Evolutionary conservation across 164 flowering plant genomes (phyloP).

Genomic region (Tetracentron sinense): DNA sequence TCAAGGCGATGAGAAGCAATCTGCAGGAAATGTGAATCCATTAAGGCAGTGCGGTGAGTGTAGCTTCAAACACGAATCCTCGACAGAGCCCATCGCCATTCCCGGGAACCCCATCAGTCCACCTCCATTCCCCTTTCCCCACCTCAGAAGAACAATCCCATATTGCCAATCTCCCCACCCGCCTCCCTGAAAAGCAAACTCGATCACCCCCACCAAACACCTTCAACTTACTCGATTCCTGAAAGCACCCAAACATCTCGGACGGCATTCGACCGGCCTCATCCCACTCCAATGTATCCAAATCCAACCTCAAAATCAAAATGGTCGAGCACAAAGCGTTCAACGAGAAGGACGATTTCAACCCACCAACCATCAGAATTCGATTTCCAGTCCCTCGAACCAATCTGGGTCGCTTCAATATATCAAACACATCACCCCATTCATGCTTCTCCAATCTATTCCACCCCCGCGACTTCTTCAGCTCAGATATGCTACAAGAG

Average conservation of each 20-base stretch:
- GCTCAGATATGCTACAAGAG: constrained; percentile 27
- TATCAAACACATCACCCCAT: constrained; percentile 90
- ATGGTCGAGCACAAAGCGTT: constrained; percentile 74
- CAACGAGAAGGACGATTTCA: constrained; percentile 66
- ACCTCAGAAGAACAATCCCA: constrained; percentile 47
- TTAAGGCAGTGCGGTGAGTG: constrained; percentile 57
- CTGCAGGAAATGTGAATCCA: neutral
- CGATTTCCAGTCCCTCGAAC: constrained; percentile 42
- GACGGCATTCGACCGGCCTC: constrained; percentile 88
- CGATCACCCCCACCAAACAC: constrained; percentile 83
- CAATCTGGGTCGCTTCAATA: constrained; percentile 79
- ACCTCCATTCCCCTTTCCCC: constrained; percentile 60
- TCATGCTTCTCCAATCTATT: constrained; percentile 59
- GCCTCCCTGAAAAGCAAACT: constrained; percentile 79
- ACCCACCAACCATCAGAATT: constrained; percentile 78
- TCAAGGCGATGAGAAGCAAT: neutral
- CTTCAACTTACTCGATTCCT: constrained; percentile 77
- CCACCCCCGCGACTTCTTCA: constrained; percentile 44
- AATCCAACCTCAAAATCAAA: constrained; percentile 68
- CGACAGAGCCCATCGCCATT: constrained; percentile 65
- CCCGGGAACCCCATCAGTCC: constrained; percentile 74
- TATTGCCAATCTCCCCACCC: constrained; percentile 64
- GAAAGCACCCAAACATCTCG: constrained; percentile 66
- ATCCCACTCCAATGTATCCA: constrained; percentile 83
- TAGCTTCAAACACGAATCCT: constrained; percentile 75